Base-by-base conservation (phyloP, 2,329 filamentous ascomycete species). In the Botryotinia calthae region DNA sequence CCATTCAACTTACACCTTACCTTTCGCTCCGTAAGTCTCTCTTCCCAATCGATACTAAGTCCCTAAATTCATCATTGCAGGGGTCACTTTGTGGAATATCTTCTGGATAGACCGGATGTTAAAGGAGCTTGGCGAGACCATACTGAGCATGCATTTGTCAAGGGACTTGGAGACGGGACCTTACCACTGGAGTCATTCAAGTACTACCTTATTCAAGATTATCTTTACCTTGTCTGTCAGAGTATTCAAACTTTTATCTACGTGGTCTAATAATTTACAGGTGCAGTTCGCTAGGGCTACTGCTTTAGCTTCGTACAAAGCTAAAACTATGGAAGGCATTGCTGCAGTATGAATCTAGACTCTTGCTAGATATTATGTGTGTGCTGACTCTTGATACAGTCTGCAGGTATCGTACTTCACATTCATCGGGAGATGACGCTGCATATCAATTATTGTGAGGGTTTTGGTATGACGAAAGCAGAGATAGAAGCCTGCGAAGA, bases 121-220 rank as follows among this genome's bases (percentile, higher is more conserved):
- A 86, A 87, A 70, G 83, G 83, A 0, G 86, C 91, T 1, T 98
- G 95, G 95, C 84, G 90, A 65, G 84, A 85, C 20, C 97, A 94
- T 79, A 90, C 93, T 2, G 86, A 94, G 76, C 95, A 98, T 80
- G 88, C 91, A 0, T 98, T 98, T 79, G 93, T 97, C 59, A 85
- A 90, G 79, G 88, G 87, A 22, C 85, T 98, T 79, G 94, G 92
- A 0, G 86, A 91, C 73, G 94, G 94, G 0, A 91, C 88, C 12
- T 84, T 98, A 31, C 91, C 93, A 0, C 77, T 91, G 1, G 88
- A 92, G 61, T 91, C 90, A 0, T 98, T 97, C 85, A 96, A 94
- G 81, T 87, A 91, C 56, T 98, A 98, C 80, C 88, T 98, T 72
- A 87, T 96, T 16, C 95, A 98, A 78, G 95, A 98, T 79, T 98